phyloP scores from a whole-genome alignment of 192 early-diverging fungal species.

The Rhizophagus clarus region DNA sequence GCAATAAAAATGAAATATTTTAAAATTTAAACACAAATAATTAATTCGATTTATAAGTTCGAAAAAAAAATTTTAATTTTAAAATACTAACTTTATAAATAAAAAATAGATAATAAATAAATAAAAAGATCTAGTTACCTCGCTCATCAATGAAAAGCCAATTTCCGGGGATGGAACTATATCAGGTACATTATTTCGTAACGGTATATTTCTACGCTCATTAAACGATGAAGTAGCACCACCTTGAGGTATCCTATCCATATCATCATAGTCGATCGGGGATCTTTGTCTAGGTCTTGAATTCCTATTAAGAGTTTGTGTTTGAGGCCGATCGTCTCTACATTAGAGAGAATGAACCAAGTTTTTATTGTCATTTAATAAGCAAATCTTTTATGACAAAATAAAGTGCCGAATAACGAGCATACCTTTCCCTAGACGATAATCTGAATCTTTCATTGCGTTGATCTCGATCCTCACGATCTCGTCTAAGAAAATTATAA shows the following conservation, averaged over 20 bases:
- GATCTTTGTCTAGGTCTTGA: conserved; percentile 3
- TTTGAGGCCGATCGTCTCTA: conserved; percentile 4
- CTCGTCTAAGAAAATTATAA: conserved; percentile 8
- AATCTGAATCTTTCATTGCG: conserved; percentile 8
- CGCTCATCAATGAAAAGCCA: not conserved
- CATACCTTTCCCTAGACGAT: not conserved
- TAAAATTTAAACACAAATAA: not conserved
- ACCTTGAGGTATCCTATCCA: conserved; percentile 20
- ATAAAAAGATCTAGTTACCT: not conserved
- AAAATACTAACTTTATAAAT: not conserved
- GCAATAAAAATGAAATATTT: not conserved
- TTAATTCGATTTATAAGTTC: not conserved
- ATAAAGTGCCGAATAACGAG: not conserved
- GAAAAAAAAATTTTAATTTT: not conserved
- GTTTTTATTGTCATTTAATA: not conserved
- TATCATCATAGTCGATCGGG: conserved; percentile 23
- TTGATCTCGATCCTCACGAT: conserved; percentile 11
- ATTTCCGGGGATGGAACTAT: not conserved
- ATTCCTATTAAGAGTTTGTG: not conserved
- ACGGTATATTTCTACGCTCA: conserved; percentile 14
- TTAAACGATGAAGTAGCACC: not conserved
- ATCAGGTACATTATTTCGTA: conserved; percentile 11
- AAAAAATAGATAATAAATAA: not conserved
- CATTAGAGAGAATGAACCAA: not conserved
- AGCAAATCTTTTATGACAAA: not conserved